A percentile compares a stretch with the other conserved stretches of the same genome.
Evolutionary conservation across 2,329 filamentous ascomycete genomes (phyloP).

Genomic region (Diaporthe helianthi): DNA sequence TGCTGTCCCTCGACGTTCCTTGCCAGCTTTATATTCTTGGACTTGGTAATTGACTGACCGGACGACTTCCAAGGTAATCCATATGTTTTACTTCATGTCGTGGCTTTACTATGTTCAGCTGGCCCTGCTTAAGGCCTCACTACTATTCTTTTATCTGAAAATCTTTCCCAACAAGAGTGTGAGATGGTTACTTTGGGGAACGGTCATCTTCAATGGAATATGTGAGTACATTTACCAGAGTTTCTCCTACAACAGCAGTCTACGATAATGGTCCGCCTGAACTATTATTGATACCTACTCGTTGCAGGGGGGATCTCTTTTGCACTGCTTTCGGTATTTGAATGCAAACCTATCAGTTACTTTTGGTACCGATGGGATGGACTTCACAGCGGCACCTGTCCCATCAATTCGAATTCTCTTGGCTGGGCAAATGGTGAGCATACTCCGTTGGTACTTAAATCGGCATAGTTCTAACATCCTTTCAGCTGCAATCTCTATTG

Average conservation of each 20-base stretch:
- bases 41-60: neutral
- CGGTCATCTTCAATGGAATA: slow-evolving; percentile 27
- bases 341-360: slow-evolving; percentile 58
- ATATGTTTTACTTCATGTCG: slow-evolving; percentile 52
- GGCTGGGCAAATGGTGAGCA: slow-evolving; percentile 51
- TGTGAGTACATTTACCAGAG: neutral
- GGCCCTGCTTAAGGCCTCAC: slow-evolving; percentile 29
- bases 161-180: slow-evolving; percentile 31
- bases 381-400: slow-evolving; percentile 53
- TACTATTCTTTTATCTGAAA: slow-evolving; percentile 35
- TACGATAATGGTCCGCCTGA: slow-evolving; percentile 37
- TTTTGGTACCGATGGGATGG: slow-evolving; percentile 63
- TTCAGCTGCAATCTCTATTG: slow-evolving; percentile 52
- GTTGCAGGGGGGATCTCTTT: slow-evolving; percentile 47
- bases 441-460: neutral
- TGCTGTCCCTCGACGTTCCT: neutral
- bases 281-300: neutral
- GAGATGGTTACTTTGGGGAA: slow-evolving; percentile 28
- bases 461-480: neutral
- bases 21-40: neutral
- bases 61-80: slow-evolving; percentile 46
- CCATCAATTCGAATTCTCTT: slow-evolving; percentile 54
- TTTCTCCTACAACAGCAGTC: slow-evolving; percentile 39
- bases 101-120: slow-evolving; percentile 36
- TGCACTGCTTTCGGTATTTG: slow-evolving; percentile 52